These are phyloP conservation scores for Lactarius pseudohatsudake DNA, from an alignment of 768 basidiomycete genomes.

Conservation along the genomic window DNA sequence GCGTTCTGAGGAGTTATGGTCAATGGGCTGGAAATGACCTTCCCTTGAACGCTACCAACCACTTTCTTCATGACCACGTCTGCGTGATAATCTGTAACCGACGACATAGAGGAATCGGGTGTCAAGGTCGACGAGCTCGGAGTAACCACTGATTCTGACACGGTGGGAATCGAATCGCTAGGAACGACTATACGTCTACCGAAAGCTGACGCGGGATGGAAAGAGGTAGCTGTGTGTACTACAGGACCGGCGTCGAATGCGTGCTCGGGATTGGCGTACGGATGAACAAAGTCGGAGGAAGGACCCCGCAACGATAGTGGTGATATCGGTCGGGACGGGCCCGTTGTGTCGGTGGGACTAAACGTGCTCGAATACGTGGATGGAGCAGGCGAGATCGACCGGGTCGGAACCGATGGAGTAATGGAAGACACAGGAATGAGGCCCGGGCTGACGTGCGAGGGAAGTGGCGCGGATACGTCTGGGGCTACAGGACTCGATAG, in stretches of 20 bases:
- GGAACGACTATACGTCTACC: constrained; percentile 14
- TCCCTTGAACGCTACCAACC: constrained; percentile 23
- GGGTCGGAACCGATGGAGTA: constrained; percentile 4
- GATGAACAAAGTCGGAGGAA: constrained; percentile 51
- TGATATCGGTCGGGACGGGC: constrained; percentile 30
- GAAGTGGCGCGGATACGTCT: constrained; percentile 22
- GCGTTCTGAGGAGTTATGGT: constrained; percentile 4
- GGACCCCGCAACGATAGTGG: constrained; percentile 23
- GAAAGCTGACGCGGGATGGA: constrained; percentile 35
- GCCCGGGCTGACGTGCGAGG: constrained; percentile 22
- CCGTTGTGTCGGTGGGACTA: constrained; percentile 24
- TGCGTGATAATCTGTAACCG: constrained; percentile 20
- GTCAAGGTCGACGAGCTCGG: constrained; percentile 35
- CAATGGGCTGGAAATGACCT: constrained; percentile 26
- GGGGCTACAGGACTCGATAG: constrained; percentile 30
- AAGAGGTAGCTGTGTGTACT: constrained; percentile 35
- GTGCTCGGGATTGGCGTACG: constrained; percentile 80
- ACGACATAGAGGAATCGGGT: constrained; percentile 28
- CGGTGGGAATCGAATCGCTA: constrained; percentile 24
- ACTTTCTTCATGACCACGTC: constrained; percentile 24
- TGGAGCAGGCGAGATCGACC: constrained; percentile 25
- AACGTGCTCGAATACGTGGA: constrained; percentile 27
- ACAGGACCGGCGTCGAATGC: constrained; percentile 37
- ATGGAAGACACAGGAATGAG: constrained; percentile 9
- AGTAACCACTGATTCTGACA: constrained; percentile 37